Evolutionary conservation across 176 grass and related monocot species (phyloP).

Genomic region (Hsuehochloa calcarea): DNA sequence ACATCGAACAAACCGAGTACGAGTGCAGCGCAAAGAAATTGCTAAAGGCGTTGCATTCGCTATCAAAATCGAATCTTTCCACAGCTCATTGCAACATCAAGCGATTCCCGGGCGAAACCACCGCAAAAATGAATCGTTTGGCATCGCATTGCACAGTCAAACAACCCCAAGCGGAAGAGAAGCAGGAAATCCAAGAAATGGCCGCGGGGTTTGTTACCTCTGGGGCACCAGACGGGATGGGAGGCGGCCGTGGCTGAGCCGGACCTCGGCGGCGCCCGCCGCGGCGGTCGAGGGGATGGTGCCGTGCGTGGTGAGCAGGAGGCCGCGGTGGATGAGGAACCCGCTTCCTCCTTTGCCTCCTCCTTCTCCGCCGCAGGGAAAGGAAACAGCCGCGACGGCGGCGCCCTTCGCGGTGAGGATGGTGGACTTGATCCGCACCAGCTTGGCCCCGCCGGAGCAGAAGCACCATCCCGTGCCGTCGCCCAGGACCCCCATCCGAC

Average conservation of each 20-base stretch:
- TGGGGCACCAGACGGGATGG: constrained; percentile 65
- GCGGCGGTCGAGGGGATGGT: constrained; percentile 63
- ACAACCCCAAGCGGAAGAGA: not conserved
- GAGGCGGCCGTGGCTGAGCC: constrained; percentile 57
- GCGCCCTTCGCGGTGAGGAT: constrained; percentile 68
- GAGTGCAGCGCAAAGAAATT: constrained; percentile 21
- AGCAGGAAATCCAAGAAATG: constrained; percentile 8
- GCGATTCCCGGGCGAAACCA: not conserved
- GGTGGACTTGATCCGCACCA: constrained; percentile 78
- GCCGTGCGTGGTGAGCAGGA: constrained; percentile 83
- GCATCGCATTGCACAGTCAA: not conserved
- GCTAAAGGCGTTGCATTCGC: not conserved
- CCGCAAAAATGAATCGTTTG: constrained; percentile 16
- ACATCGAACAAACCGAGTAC: not conserved
- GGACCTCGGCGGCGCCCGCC: constrained; percentile 62
- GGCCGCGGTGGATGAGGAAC: constrained; percentile 77
- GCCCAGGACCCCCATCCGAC: constrained; percentile 68
- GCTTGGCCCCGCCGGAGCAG: constrained; percentile 70
- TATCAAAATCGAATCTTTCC: constrained; percentile 15
- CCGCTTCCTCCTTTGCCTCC: constrained; percentile 59
- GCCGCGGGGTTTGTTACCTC: constrained; percentile 42
- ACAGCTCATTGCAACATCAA: not conserved
- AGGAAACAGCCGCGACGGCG: constrained; percentile 62
- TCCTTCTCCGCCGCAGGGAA: constrained; percentile 5
- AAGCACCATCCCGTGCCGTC: constrained; percentile 80